Conservation (phyloP, 768 basidiomycete species). For the Kwoniella newhampshirensis region DNA sequence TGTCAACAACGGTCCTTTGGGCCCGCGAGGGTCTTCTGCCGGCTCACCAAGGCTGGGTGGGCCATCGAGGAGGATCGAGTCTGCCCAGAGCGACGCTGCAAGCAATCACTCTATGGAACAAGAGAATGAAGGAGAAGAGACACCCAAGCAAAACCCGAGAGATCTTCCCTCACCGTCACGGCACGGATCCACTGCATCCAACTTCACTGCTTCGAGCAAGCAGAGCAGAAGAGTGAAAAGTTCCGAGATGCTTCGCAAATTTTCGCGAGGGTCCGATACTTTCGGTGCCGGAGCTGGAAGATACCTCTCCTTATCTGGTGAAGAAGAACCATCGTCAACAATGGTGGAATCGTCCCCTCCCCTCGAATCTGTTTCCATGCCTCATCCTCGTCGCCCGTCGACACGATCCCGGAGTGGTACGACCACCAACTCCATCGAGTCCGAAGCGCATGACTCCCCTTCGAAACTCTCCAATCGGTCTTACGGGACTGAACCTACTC, state of each 20-base stretch:
- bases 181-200: constrained; percentile 25
- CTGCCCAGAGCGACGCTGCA: no score
- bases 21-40: constrained; percentile 13
- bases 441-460: constrained; percentile 5
- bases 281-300: constrained; percentile 24
- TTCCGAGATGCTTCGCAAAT: constrained; percentile 28
- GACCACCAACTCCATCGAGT: background rate
- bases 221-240: constrained; percentile 11
- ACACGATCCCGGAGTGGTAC: background rate
- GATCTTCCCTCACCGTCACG: constrained; percentile 18
- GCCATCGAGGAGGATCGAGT: background rate
- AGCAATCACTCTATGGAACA: no score
- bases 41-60: constrained; percentile 9
- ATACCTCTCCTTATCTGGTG: constrained; percentile 34
- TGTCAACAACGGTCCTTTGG: constrained; percentile 13
- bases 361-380: background rate
- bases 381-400: constrained; percentile 10
- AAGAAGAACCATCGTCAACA: constrained; percentile 17
- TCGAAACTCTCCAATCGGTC: constrained; percentile 7
- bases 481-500: background rate
- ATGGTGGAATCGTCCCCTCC: constrained; percentile 10
- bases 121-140: constrained; percentile 8
- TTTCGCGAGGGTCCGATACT: constrained; percentile 28
- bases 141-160: constrained; percentile 16
- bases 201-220: constrained; percentile 22